Base-by-base conservation (phyloP, 2,329 filamentous ascomycete species). In the Aspergillus clavatus region DNA sequence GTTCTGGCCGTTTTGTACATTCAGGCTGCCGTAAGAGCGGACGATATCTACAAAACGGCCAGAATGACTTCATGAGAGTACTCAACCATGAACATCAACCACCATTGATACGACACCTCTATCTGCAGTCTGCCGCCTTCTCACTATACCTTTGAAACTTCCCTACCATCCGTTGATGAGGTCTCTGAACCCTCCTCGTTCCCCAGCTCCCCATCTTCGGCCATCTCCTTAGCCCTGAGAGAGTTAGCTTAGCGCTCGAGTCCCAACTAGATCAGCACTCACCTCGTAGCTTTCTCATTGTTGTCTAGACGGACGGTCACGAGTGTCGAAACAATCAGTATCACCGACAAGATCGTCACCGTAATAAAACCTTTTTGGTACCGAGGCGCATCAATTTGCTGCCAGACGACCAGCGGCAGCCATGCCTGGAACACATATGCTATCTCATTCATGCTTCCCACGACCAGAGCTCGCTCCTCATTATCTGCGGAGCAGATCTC, bases 371-470 rank as follows among this genome's bases (percentile, higher is more conserved):
- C 82, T 54, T 83, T 84, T 1, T 52, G 59, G 28, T 84, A 86
- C 35, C 67, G 52, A 0, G 82, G 82, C 0, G 76, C 78, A 45
- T 84, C 80, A 0, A 81, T 71, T 57, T 82, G 79, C 64, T 81
- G 77, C 82, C 82, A 86, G 7, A 84, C 74, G 7, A 84, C 59
- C 24, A 84, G 71, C 5, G 84, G 84, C 33, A 87, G 60, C 83
- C 83, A 87, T 0, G 82, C 80, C 57, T 86, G 82, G 35, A 87
- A 65, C 1, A 85, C 81, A 48, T 86, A 85, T 0, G 82, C 82
- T 68, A 86, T 76, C 58, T 83, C 77, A 48, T 86, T 87, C 80
- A 86, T 86, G 12, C 72, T 67, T 0, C 73, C 83, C 0, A 83
- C 75, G 0, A 86, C 81, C 3, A 87, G 68, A 0, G 83, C 82